Evolutionary conservation across 2,329 filamentous ascomycete genomes (phyloP).

Genomic region (Alternaria gaisen): DNA sequence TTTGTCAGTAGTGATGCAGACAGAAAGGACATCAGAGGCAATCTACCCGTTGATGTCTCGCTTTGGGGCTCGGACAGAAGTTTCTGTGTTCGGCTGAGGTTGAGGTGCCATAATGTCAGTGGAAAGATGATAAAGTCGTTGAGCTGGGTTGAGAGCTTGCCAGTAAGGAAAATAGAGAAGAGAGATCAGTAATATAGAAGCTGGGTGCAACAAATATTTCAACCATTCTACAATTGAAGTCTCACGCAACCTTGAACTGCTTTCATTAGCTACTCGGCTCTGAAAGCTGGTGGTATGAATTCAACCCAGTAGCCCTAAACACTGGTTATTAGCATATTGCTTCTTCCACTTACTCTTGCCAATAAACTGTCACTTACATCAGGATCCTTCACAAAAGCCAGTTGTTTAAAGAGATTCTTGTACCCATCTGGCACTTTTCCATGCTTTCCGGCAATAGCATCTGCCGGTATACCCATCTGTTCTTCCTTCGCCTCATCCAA

Average conservation of each 20-base stretch:
- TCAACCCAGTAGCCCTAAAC: conserved; percentile 44
- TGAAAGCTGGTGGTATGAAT: conserved; percentile 38
- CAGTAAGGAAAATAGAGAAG: background rate
- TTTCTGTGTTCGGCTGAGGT: background rate
- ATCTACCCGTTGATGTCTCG: background rate
- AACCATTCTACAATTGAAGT: background rate
- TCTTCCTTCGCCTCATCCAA: conserved; percentile 35
- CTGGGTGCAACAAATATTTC: background rate
- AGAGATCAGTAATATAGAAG: background rate
- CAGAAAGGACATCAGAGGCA: background rate
- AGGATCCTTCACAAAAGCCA: conserved; percentile 48
- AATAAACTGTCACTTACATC: conserved; percentile 36
- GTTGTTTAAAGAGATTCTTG: conserved; percentile 41
- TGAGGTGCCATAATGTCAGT: background rate
- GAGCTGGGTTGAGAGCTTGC: background rate
- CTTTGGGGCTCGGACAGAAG: background rate
- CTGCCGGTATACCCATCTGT: conserved; percentile 35
- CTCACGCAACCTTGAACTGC: background rate
- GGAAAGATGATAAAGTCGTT: background rate
- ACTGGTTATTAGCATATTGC: conserved; percentile 12
- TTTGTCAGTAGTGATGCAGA: background rate
- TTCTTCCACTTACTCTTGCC: background rate
- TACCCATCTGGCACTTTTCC: conserved; percentile 37
- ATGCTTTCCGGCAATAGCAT: conserved; percentile 25
- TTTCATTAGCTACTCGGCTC: background rate